A percentile compares a stretch with the other conserved stretches of the same genome.
phyloP scores from a whole-genome alignment of 148 eudicot species.

The Simmondsia chinensis region DNA sequence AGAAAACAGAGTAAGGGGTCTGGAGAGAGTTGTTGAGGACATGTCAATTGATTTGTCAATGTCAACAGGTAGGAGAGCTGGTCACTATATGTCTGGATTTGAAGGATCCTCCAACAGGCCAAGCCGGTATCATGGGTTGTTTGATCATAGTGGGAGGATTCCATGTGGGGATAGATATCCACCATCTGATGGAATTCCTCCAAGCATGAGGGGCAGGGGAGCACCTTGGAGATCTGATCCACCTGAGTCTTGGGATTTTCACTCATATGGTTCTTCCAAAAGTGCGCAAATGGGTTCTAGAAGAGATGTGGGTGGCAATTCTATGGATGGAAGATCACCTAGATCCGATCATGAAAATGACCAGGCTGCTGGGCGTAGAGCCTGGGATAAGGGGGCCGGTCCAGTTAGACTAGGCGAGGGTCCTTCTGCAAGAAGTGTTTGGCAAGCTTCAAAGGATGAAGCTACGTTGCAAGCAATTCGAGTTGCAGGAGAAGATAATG shows the following conservation, averaged over 20 bases:
- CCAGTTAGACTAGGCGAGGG: constrained; percentile 84
- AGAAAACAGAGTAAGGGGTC: constrained; percentile 88
- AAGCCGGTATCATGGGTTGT: constrained; percentile 61
- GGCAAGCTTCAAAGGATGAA: constrained; percentile 99
- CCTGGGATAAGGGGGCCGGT: constrained; percentile 68
- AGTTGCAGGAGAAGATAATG: constrained; percentile 80
- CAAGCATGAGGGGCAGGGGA: constrained; percentile 42
- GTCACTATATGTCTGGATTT: constrained; percentile 42
- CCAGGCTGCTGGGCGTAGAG: constrained; percentile 55
- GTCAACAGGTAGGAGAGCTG: constrained; percentile 60
- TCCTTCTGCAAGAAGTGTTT: constrained; percentile 95
- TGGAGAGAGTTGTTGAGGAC: constrained; percentile 96
- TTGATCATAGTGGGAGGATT: constrained; percentile 63
- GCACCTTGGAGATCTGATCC: constrained; percentile 61
- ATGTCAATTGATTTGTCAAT: constrained; percentile 86
- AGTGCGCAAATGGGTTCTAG: constrained; percentile 49
- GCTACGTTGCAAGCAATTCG: constrained; percentile 95
- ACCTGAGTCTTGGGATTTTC: constrained; percentile 54
- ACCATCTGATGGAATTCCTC: constrained; percentile 34
- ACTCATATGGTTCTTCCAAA: constrained; percentile 42
- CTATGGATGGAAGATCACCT: constrained; percentile 57
- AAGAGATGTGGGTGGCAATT: constrained; percentile 44
- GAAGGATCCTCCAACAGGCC: constrained; percentile 69
- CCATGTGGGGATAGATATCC: constrained; percentile 56
- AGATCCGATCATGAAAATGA: constrained; percentile 61